Evolutionary conservation across 2,329 filamentous ascomycete genomes (phyloP), one percentile per base, ranked within the genome.

Genomic region (Ramularia endophylla): DNA sequence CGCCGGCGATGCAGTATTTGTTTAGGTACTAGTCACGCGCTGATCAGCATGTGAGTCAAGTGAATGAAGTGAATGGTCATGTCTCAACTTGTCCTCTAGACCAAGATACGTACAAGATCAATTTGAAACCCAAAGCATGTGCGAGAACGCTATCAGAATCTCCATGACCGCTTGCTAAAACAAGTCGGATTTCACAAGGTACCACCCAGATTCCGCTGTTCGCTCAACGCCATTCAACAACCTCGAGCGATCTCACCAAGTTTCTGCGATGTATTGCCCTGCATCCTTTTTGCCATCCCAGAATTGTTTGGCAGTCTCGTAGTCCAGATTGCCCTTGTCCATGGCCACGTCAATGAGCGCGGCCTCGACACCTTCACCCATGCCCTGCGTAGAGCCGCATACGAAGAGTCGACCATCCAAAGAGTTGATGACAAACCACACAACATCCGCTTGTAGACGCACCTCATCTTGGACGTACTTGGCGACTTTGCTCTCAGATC

Each of bases 381-480:
- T 98, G 42, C 92, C 92, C 69, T 87, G 88, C 59, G 81, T 88
- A 66, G 85, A 94, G 36, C 92, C 92, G 63, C 92, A 98, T 44
- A 98, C 92, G 62, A 98, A 98, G 38, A 97, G 81, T 38, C 92
- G 81, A 1, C 92, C 92, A 58, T 98, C 92, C n/a, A 97, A 74
- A 2, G 88, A 81, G 63, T 97, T 97, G 72, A 94, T 85, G 50
- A 97, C 88, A 64, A 87, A 94, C 92, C 92, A 98, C 12, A 97
- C 90, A n/a, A 97, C 76, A 60, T 97, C 92, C 2, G 89, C 87
- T 63, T 97, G 92, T 50, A 86, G 76, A 8, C 78, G 74, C 7
- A 98, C 90, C 65, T 97, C 92, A 58, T 98, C 92, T 62, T 98
- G 92, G 2, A 98, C 92, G 60, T 98, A 98, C 51, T 84, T 83